These are phyloP conservation scores for Lathyrus sativus DNA, from an alignment of 306 rosid genomes.

Conservation along the genomic window DNA sequence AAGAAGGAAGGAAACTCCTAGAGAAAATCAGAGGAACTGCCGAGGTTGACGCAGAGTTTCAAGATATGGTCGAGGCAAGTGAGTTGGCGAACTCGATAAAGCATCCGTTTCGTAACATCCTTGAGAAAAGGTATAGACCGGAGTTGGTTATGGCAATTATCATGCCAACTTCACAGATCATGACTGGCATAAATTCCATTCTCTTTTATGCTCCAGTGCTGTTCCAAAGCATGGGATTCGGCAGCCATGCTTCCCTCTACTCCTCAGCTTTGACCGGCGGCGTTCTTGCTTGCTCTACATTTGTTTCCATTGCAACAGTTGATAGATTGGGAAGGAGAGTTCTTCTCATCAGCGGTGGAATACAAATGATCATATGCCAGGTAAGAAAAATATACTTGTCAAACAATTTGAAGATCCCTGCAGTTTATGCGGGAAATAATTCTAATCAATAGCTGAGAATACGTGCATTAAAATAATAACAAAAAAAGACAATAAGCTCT, in stretches of 20 bases:
- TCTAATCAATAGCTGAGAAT: neutral
- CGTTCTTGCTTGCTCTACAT: constrained; percentile 74
- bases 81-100: constrained; percentile 61
- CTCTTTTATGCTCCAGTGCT: constrained; percentile 87
- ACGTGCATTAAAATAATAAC: neutral
- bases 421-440: neutral
- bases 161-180: constrained; percentile 87
- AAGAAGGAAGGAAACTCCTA: constrained; percentile 60
- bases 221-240: constrained; percentile 88
- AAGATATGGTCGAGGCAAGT: constrained; percentile 85
- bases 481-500: too few relatives aligned
- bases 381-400: constrained; percentile 41
- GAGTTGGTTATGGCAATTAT: constrained; percentile 82
- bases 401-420: neutral
- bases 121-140: constrained; percentile 66
- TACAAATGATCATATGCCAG: constrained; percentile 83
- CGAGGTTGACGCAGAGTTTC: constrained; percentile 76
- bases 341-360: constrained; percentile 84
- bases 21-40: constrained; percentile 74
- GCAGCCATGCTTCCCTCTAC: constrained; percentile 72
- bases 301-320: constrained; percentile 78
- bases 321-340: constrained; percentile 74
- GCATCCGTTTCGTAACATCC: constrained; percentile 77
- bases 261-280: constrained; percentile 91
- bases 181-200: constrained; percentile 87